Percentiles rank a stretch among this genome's conserved stretches.
Evolutionary conservation across 2,329 filamentous ascomycete genomes (phyloP).

Genomic region (Pyrenochaeta sp.): DNA sequence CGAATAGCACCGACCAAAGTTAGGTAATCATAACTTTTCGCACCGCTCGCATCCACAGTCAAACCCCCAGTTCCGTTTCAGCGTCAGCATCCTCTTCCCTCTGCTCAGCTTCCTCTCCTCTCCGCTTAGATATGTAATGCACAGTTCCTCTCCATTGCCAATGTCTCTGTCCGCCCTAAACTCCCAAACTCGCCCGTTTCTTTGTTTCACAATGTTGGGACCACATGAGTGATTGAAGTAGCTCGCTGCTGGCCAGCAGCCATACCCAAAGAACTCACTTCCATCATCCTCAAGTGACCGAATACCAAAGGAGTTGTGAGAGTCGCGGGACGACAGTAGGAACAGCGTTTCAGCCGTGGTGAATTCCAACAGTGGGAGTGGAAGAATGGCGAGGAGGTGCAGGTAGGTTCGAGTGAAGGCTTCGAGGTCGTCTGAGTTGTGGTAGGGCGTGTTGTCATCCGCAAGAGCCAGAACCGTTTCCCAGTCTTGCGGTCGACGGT

Average conservation of each 20-base stretch:
- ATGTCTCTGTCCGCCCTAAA: slow-evolving; percentile 50
- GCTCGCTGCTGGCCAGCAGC: slow-evolving; percentile 55
- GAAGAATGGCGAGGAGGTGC: slow-evolving; percentile 53
- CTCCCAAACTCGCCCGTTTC: slow-evolving; percentile 51
- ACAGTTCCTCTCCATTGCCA: slow-evolving; percentile 51
- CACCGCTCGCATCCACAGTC: slow-evolving; percentile 54
- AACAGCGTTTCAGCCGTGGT: slow-evolving; percentile 46
- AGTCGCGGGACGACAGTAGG: slow-evolving; percentile 49
- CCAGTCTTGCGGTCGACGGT: slow-evolving; percentile 41
- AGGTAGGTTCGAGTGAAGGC: slow-evolving; percentile 52
- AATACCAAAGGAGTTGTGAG: slow-evolving; percentile 59
- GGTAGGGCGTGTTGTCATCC: slow-evolving; percentile 52
- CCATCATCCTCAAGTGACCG: slow-evolving; percentile 54
- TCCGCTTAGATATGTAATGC: slow-evolving; percentile 58
- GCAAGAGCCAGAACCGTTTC: slow-evolving; percentile 47
- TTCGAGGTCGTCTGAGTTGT: slow-evolving; percentile 48
- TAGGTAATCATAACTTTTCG: too few species aligned
- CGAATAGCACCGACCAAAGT: too few species aligned
- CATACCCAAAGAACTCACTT: slow-evolving; percentile 58
- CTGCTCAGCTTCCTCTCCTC: slow-evolving; percentile 53
- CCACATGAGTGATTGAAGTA: slow-evolving; percentile 59
- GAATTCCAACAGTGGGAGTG: slow-evolving; percentile 41
- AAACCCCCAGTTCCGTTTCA: slow-evolving; percentile 56
- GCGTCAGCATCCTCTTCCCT: slow-evolving; percentile 44
- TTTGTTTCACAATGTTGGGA: slow-evolving; percentile 53